phyloP scores from a whole-genome alignment of 2,329 filamentous ascomycete genomes.

The Pyrenophora tritici-repentis region DNA sequence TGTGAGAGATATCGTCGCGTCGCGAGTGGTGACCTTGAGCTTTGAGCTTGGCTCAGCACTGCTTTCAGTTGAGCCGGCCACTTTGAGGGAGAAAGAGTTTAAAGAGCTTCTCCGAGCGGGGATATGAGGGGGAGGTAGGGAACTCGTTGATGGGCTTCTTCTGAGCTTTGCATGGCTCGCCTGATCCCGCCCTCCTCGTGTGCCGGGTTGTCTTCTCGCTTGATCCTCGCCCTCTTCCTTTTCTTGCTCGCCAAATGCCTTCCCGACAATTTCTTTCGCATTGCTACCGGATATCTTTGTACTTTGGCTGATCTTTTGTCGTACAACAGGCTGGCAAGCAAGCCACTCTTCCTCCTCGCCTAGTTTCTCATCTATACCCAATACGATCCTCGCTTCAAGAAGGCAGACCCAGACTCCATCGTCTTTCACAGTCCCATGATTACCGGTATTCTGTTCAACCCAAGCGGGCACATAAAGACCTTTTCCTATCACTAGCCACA shows the following conservation, averaged over 20 bases:
- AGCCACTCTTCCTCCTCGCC: conserved; percentile 15
- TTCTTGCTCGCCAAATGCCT: neutral
- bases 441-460: neutral
- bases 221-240: neutral
- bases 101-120: conserved; percentile 33
- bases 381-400: conserved; percentile 6
- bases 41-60: neutral
- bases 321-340: conserved; percentile 4
- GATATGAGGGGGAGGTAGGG: neutral
- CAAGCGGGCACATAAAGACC: neutral
- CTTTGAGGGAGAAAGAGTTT: neutral
- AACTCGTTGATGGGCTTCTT: neutral
- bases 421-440: too few species aligned
- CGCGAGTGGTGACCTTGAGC: neutral
- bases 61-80: too few species aligned
- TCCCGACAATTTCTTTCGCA: neutral
- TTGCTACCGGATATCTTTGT: conserved; percentile 2
- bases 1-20: neutral
- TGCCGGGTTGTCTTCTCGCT: neutral
- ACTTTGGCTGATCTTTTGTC: neutral
- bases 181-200: neutral
- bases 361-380: conserved; percentile 1
- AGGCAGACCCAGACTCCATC: conserved; percentile 12
- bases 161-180: neutral
- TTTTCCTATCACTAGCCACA: neutral